Percentiles rank a stretch among this genome's conserved stretches.
phyloP scores from a whole-genome alignment of 2,329 filamentous ascomycete genomes.

The Nemania abortiva region DNA sequence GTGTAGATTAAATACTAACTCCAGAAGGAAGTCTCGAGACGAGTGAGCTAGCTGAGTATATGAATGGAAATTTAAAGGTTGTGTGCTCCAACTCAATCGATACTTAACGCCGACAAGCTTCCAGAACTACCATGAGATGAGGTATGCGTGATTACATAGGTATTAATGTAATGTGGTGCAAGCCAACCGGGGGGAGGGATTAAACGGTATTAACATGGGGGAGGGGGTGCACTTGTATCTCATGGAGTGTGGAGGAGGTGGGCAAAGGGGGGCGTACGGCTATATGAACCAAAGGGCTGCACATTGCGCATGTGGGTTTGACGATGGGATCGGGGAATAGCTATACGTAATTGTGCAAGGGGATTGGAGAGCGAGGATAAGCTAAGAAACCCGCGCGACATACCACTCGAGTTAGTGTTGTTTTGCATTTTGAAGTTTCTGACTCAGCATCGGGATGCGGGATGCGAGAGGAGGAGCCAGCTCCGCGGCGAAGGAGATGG shows the following conservation, averaged over 20 bases:
- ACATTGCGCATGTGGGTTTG: constrained; percentile 35
- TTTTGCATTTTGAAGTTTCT: constrained; percentile 49
- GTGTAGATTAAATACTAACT: constrained; percentile 38
- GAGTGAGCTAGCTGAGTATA: constrained; percentile 38
- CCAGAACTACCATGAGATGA: constrained; percentile 46
- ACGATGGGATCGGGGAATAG: constrained; percentile 43
- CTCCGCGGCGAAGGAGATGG: constrained; percentile 5
- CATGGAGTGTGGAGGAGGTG: constrained; percentile 39
- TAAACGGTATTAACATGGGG: constrained; percentile 47
- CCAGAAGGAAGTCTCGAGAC: constrained; percentile 43
- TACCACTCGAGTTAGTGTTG: constrained; percentile 48
- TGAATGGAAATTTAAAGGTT: constrained; percentile 46
- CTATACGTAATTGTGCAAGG: constrained; percentile 40
- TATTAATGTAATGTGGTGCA: constrained; percentile 43
- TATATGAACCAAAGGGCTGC: constrained; percentile 29
- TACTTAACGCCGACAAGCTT: constrained; percentile 46
- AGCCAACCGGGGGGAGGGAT: constrained; percentile 45
- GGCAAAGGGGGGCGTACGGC: constrained; percentile 38
- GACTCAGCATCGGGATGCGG: constrained; percentile 48
- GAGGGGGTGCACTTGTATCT: constrained; percentile 28
- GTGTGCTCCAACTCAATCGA: constrained; percentile 48
- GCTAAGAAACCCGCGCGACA: constrained; percentile 42
- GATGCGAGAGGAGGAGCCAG: constrained; percentile 1
- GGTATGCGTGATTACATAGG: constrained; percentile 50
- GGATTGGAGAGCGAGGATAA: constrained; percentile 33